Base-by-base conservation (phyloP, 1,139 yeast species). In the Candida mesenterica region DNA sequence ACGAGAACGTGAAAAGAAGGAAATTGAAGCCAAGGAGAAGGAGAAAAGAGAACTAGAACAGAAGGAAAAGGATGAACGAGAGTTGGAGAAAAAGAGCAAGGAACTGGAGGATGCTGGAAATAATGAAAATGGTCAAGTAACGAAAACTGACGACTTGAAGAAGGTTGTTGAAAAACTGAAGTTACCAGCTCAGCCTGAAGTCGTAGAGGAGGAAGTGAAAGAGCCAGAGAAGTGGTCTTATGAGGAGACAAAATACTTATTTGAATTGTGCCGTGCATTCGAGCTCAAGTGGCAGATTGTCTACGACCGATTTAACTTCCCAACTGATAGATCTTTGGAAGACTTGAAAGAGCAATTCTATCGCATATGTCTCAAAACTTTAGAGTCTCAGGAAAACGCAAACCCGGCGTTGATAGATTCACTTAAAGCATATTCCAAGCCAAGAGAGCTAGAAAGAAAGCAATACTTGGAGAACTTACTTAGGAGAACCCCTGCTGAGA, bases 241-340 rank as follows among this genome's bases (percentile, higher is more conserved):
- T 49, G 81, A 81, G 30, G 97, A 92, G 55, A 87, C 97, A 0
- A 65, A 66, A 33, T 78, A 84, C 42, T 62, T 92, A 17, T 88
- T 90, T 58, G 83, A 80, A 2, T 62, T 87, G 24, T 86, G 95
- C 44, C 60, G 68, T 26, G 74, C 72, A 2, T 90, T 77, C 53
- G 97, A 92, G 53, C 68, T 92, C 51, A 77, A 94, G 45, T 92
- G 98, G 97, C 77, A 83, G 8, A 81, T 89, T 1, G 77, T 92
- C 9, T 69, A 75, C 42, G 98, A 92, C 52, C 65, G 97, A 43
- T 90, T 80, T 56, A 67, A 65, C 17, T 74, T 57, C 38, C 53
- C 52, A 2, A 41, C 50, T 4, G 34, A 43, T 15, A 61, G 86
- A 25, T 51, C 72, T 0, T 49, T 85, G 28, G 98, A 90, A 50